Base-by-base conservation (phyloP, 2,329 filamentous ascomycete genomes). In the Rhynchosporium agropyri region DNA sequence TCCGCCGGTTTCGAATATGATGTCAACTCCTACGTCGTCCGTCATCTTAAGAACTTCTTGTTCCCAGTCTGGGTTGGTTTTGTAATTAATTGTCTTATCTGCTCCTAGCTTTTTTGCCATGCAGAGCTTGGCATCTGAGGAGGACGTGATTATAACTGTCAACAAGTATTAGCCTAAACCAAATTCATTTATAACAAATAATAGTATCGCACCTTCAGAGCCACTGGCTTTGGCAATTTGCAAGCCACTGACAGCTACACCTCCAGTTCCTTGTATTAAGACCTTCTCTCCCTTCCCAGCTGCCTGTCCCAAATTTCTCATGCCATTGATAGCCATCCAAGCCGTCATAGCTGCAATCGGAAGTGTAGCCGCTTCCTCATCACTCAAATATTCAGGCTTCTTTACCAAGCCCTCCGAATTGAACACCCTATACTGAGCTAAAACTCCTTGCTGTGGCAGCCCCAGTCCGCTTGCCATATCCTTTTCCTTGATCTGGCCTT, bases 311-410 rank as follows among this genome's bases (percentile, higher is more conserved):
- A 84, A 70, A 0, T 83, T 82, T 31, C 82, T 77, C 76, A 85
- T 82, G 51, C 83, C 81, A 73, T 88, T 88, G 68, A 89, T 77
- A 8, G 83, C 78, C 83, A 85, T 88, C 85, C 84, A 88, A 0
- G 86, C 86, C 2, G 87, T 89, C 36, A 88, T 79, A 1, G 79
- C 80, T 0, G 86, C 85, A 64, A 88, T 84, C 7, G 86, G 85
- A 5, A 89, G 72, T 49, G 83, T 85, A 26, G 79, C 78, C 0
- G 84, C 87, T 73, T 89, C 84, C 65, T 85, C 83, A 63, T 84
- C 80, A 3, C 76, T 79, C 58, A 89, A 70, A 70, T 88, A 84
- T 0, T 77, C 78, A 0, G 86, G 87, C 0, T 80, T 79, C 46
- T 75, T 79, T 12, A 89, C 82, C 36, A 89, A 75, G 0, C 80